These are phyloP conservation scores for Schwanniomyces polymorphus DNA, from an alignment of 805 yeast genomes.

Conservation along the genomic window DNA sequence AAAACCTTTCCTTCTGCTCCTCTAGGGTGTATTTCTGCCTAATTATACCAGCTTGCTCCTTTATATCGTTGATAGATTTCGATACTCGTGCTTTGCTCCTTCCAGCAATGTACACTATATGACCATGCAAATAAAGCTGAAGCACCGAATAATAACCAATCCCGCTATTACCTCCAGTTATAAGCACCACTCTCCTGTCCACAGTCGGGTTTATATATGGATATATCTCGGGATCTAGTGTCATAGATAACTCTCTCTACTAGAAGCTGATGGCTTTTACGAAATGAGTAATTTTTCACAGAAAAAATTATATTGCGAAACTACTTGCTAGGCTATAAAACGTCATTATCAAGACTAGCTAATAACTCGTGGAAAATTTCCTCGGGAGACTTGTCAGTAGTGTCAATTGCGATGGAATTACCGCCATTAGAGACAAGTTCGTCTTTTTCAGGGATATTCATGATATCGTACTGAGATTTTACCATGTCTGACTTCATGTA, in stretches of 20 bases:
- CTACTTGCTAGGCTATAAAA: neutral
- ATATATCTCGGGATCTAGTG: constrained; percentile 46
- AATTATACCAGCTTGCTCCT: constrained; percentile 48
- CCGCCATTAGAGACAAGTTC: constrained; percentile 41
- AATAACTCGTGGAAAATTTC: constrained; percentile 22
- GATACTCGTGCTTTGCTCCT: constrained; percentile 56
- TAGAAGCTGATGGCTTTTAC: neutral
- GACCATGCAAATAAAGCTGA: constrained; percentile 79
- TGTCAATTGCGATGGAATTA: constrained; percentile 31
- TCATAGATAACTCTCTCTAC: constrained; percentile 1
- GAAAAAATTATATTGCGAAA: constrained; percentile 3
- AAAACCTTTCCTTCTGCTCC: constrained; percentile 17
- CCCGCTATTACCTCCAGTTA: constrained; percentile 83
- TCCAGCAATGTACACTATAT: constrained; percentile 71
- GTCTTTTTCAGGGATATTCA: constrained; percentile 63
- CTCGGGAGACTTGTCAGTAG: constrained; percentile 29
- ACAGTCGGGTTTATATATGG: constrained; percentile 61
- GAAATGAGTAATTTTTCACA: neutral
- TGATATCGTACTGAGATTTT: constrained; percentile 68
- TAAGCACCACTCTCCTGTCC: constrained; percentile 63
- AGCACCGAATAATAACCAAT: constrained; percentile 76
- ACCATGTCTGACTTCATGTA: constrained; percentile 89
- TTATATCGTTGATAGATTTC: constrained; percentile 56
- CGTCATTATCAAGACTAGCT: neutral
- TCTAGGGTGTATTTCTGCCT: constrained; percentile 21